Evolutionary conservation across 352 stramenopile genomes (phyloP), one percentile per base, ranked within the genome.

Genomic region (Phytophthora fragariaefolia): DNA sequence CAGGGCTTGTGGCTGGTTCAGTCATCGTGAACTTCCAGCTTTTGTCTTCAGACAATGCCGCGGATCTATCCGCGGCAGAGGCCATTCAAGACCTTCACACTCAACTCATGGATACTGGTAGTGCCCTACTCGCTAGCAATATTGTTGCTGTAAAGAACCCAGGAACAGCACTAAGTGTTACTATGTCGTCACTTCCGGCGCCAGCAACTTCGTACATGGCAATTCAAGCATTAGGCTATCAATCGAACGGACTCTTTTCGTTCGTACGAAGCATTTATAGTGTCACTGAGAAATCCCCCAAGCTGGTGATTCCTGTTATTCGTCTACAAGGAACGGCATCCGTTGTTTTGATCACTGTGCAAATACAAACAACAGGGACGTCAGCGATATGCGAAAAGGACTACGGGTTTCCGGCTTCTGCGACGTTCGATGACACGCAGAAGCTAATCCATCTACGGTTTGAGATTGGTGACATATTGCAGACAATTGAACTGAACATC

Each of bases 1-100:
- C 76, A 2, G 74, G 69, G 9, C 28, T 93, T 1, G 48, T 77
- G 17, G 69, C 77, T 30, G 85, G 85, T 6, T 93, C 83, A 0
- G 80, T 93, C 4, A 71, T 92, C 32, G 85, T 93, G 10, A 78
- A 81, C 5, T 93, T 93, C 54, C 55, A 82, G 38, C 54, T 93
- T 15, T 22, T 87, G 15, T 59, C 83, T 4, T 90, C 82, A 0
- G 53, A 80, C 13, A 85, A 76, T 26, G 42, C 76, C 10, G 85
- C 71, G 0, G 81, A 91, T 28, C 61, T 68, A 8, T 72, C 85
- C 2, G 81, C 86, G n/a, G 58, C 55, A 10, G 81, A 93, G 32
- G 45, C 76, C 2, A 24, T 91, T 7, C 38, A 69, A 18, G 67
- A 86, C 38, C 65, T 93, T 6, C 56, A 80, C 3, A 63, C 7